phyloP scores from a whole-genome alignment of 1,284 basidiomycete species.

The Xerocomus minutiporus region DNA sequence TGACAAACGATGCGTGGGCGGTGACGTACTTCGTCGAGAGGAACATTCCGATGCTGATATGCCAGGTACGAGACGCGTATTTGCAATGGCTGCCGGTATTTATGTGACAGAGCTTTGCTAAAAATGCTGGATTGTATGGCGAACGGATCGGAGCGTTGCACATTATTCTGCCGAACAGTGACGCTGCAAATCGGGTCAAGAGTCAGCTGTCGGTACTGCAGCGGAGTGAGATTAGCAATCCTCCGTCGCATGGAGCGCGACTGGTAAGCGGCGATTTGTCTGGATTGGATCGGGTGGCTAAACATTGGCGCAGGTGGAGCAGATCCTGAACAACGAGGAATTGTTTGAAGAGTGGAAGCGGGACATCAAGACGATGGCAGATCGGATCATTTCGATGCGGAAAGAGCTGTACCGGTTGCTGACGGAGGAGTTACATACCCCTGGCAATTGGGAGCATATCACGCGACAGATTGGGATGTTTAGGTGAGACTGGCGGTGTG shows the following conservation, averaged over 20 bases:
- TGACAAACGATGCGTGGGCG: slow-evolving; percentile 73
- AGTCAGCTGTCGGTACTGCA: slow-evolving; percentile 86
- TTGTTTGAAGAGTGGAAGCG: slow-evolving; percentile 85
- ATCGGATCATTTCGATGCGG: slow-evolving; percentile 88
- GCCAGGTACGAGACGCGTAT: slow-evolving; percentile 57
- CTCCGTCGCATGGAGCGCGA: slow-evolving; percentile 85
- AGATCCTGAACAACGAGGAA: slow-evolving; percentile 69
- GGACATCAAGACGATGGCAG: slow-evolving; percentile 90
- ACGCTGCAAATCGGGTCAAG: slow-evolving; percentile 68
- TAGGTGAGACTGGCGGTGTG: slow-evolving; percentile 48
- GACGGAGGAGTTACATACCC: slow-evolving; percentile 83
- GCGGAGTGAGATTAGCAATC: slow-evolving; percentile 91
- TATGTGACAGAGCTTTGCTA: slow-evolving; percentile 80
- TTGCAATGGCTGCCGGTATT: neutral
- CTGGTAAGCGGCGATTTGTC: slow-evolving; percentile 50
- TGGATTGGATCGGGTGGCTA: neutral
- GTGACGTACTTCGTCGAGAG: slow-evolving; percentile 73
- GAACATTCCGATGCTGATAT: slow-evolving; percentile 78
- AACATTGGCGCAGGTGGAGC: slow-evolving; percentile 50
- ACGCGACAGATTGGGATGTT: slow-evolving; percentile 91
- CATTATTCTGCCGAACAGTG: slow-evolving; percentile 57
- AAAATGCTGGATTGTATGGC: slow-evolving; percentile 93
- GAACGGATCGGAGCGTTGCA: slow-evolving; percentile 87
- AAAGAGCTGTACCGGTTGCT: slow-evolving; percentile 74
- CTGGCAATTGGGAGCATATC: slow-evolving; percentile 91